Evolutionary conservation across 164 flowering plant species (phyloP).

Genomic region (Stephania japonica): DNA sequence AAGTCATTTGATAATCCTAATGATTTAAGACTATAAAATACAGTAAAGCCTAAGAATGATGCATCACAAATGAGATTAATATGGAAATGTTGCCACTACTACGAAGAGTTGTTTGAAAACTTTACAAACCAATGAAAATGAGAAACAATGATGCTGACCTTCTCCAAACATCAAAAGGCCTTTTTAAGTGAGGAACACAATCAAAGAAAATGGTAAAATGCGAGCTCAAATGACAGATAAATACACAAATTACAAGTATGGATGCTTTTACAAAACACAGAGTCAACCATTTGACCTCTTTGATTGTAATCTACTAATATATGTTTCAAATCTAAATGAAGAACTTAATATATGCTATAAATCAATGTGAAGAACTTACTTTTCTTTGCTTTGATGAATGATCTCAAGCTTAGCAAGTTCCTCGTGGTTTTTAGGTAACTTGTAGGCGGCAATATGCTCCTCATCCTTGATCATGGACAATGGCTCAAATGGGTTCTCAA

Average conservation of each 20-base stretch:
- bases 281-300: not conserved
- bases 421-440: conserved; percentile 39
- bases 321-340: not conserved
- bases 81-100: not conserved
- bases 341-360: conserved; percentile 16
- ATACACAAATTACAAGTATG: not conserved
- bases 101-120: not conserved
- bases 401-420: conserved; percentile 58
- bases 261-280: not conserved
- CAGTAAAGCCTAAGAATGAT: too few species aligned
- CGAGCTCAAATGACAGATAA: not conserved
- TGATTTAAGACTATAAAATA: too few species aligned
- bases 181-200: not conserved
- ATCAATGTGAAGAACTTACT: conserved; percentile 32
- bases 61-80: too few species aligned
- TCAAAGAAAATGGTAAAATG: not conserved
- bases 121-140: not conserved
- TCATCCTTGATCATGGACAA: conserved; percentile 65
- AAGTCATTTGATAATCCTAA: too few species aligned
- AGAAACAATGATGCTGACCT: not conserved
- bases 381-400: conserved; percentile 45
- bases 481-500: conserved; percentile 56
- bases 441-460: conserved; percentile 76
- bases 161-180: not conserved
- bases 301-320: not conserved